These are phyloP conservation scores for Calonectria ilicicola DNA, from an alignment of 2,329 filamentous ascomycete species.

Conservation along the genomic window DNA sequence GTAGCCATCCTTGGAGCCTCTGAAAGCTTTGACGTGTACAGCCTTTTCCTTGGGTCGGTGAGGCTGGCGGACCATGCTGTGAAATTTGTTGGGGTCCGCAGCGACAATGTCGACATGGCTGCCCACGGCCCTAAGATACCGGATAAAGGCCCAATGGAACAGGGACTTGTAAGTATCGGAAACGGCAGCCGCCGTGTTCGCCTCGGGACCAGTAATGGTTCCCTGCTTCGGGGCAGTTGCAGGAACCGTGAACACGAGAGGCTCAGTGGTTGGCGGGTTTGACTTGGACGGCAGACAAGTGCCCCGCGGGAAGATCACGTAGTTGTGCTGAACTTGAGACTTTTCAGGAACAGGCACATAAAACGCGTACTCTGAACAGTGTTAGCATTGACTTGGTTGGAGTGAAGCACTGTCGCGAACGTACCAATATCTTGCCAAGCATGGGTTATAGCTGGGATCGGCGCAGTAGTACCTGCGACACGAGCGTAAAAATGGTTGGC, in stretches of 20 bases:
- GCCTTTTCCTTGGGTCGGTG: slow-evolving; percentile 72
- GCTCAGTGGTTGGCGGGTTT: slow-evolving; percentile 60
- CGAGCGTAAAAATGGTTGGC: slow-evolving; percentile 69
- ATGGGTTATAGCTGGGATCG: slow-evolving; percentile 66
- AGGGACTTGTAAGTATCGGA: slow-evolving; percentile 70
- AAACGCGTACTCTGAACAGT: slow-evolving; percentile 67
- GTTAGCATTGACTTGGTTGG: slow-evolving; percentile 21
- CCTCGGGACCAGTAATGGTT: slow-evolving; percentile 63
- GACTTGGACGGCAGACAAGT: slow-evolving; percentile 64
- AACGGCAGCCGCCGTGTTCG: slow-evolving; percentile 62
- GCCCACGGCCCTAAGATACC: slow-evolving; percentile 61
- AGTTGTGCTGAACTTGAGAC: slow-evolving; percentile 74
- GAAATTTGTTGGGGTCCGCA: slow-evolving; percentile 68
- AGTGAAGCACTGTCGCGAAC: slow-evolving; percentile 26
- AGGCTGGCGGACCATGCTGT: slow-evolving; percentile 66
- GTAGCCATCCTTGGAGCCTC: slow-evolving; percentile 76
- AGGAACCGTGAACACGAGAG: slow-evolving; percentile 74
- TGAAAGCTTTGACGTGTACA: slow-evolving; percentile 74
- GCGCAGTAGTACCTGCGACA: slow-evolving; percentile 61
- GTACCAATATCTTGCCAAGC: slow-evolving; percentile 73
- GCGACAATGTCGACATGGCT: slow-evolving; percentile 62
- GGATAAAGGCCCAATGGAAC: slow-evolving; percentile 71
- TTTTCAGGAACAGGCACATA: slow-evolving; percentile 75
- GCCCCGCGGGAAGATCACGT: slow-evolving; percentile 70
- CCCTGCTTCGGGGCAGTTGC: slow-evolving; percentile 71